Base-by-base conservation (phyloP, 225 moss, liverwort and hornwort species). In the Bryoerythrophyllum caledonicum region DNA sequence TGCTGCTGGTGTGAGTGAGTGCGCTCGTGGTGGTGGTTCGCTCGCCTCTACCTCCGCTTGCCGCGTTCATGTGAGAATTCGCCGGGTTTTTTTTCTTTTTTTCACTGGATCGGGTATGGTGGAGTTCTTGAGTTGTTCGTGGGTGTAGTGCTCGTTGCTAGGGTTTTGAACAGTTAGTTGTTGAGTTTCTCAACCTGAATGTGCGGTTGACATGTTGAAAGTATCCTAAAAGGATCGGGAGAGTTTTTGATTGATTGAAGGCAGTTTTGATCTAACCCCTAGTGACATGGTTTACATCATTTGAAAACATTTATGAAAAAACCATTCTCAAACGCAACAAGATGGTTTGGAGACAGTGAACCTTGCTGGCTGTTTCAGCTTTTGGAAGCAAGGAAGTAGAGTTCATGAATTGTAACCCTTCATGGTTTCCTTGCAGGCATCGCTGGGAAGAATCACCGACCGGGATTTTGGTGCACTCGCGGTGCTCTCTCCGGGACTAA, bases 21-120 rank as follows among this genome's bases (percentile, higher is more conserved):
- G 75, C 46, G 27, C 48, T 49, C 48, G 48, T 24, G 16, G 46
- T 20, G 53, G 53, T 60, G 57, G 60, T 35, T 37, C 80, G 30
- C 65, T 60, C 63, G 55, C 79, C 63, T 87, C 82, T 71, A 71
- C 71, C 71, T 84, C 81, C 28, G 65, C 76, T 40, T 65, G 55
- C 17, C 63, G 58, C 49, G 41, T 54, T 71, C 65, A 75, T 24
- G 87, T 85, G 68, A 13, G 77, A 40, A 35, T 7, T 10, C 19
- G 48, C n/a, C 10, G 26, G 3, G 4, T 54, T 54, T 12, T 19
- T 7, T 6, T 28, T 32, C 3, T 15, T 60, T 21, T 56, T 15
- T 10, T 21, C 54, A 43, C 4, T 20, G 15, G 26, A 60, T 74
- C 12, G 66, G 38, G 40, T 28, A 66, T 74, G 78, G 19, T 16